These are phyloP conservation scores for Cytospora piceae DNA, from an alignment of 2,329 filamentous ascomycete species.

Conservation along the genomic window DNA sequence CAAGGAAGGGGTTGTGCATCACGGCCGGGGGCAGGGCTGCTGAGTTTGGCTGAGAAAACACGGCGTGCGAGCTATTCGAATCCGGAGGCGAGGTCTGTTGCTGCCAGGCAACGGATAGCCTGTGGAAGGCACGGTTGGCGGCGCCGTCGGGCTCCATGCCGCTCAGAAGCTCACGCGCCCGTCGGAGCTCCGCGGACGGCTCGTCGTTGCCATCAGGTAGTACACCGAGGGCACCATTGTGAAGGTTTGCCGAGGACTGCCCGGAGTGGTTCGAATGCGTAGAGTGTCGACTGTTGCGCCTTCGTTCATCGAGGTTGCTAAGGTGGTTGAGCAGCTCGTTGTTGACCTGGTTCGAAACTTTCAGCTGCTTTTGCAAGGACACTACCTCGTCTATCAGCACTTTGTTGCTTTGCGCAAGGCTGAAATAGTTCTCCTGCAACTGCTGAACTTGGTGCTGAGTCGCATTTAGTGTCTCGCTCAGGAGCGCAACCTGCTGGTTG, in stretches of 20 bases:
- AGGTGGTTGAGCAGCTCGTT: conserved; percentile 62
- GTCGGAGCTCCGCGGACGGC: conserved; percentile 55
- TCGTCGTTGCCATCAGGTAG: conserved; percentile 53
- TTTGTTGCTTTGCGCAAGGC: conserved; percentile 68
- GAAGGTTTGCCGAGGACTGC: conserved; percentile 45
- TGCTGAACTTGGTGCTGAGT: conserved; percentile 92
- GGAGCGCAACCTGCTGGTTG: conserved; percentile 79
- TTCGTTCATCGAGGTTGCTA: conserved; percentile 51
- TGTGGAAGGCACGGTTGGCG: conserved; percentile 59
- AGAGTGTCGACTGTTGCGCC: conserved; percentile 47
- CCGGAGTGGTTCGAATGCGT: conserved; percentile 43
- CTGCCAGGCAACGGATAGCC: conserved; percentile 58
- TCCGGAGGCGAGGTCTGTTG: conserved; percentile 54
- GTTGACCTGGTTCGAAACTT: conserved; percentile 60
- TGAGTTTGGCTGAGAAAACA: conserved; percentile 56
- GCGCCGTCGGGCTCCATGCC: conserved; percentile 56
- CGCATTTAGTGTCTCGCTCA: conserved; percentile 85
- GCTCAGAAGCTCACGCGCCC: conserved; percentile 60
- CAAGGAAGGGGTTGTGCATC: conserved; percentile 56
- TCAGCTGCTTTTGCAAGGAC: conserved; percentile 63
- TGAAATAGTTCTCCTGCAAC: conserved; percentile 81
- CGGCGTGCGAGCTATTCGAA: conserved; percentile 52
- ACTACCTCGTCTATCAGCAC: conserved; percentile 65
- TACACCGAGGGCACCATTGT: conserved; percentile 45
- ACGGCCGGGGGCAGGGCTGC: conserved; percentile 45